These are phyloP conservation scores for Rhodotorula sp. DNA, from an alignment of 1,284 basidiomycete species.

Conservation along the genomic window DNA sequence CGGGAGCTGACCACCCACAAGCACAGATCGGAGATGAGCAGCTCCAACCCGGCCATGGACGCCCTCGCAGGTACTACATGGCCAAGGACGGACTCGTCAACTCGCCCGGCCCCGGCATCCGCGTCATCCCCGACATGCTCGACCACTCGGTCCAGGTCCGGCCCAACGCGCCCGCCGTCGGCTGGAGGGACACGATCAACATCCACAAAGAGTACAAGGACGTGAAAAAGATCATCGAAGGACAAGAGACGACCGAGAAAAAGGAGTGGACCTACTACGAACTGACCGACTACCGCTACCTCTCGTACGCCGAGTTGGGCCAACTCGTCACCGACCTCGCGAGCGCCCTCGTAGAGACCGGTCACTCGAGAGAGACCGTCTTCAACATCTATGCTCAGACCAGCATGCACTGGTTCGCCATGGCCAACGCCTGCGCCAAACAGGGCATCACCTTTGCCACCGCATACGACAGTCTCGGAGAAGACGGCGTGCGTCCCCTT, in stretches of 20 bases:
- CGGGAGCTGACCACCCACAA: not conserved
- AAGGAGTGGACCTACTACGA: slow-evolving; percentile 98
- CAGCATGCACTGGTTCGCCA: slow-evolving; percentile 72
- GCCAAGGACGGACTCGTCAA: slow-evolving; percentile 6
- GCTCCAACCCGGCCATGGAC: slow-evolving; percentile 12
- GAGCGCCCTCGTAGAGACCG: slow-evolving; percentile 70
- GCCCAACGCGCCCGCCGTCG: slow-evolving; percentile 61
- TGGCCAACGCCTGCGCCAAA: slow-evolving; percentile 73
- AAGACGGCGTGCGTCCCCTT: slow-evolving; percentile 47
- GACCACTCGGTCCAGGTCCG: slow-evolving; percentile 1
- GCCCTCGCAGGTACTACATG: slow-evolving; percentile 21
- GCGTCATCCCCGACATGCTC: slow-evolving; percentile 35
- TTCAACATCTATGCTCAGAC: slow-evolving; percentile 90
- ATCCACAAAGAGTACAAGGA: slow-evolving; percentile 86
- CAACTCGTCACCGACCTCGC: slow-evolving; percentile 65
- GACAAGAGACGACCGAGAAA: slow-evolving; percentile 77
- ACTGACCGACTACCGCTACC: slow-evolving; percentile 80
- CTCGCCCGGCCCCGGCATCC: slow-evolving; percentile 17
- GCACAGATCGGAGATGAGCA: slow-evolving; percentile 28
- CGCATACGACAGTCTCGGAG: slow-evolving; percentile 93
- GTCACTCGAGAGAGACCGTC: slow-evolving; percentile 67
- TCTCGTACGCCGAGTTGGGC: slow-evolving; percentile 69
- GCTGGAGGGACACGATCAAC: slow-evolving; percentile 72
- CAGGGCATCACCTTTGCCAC: slow-evolving; percentile 82
- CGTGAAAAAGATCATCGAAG: slow-evolving; percentile 66